Percentiles rank a stretch among this genome's conserved stretches.
Conservation (phyloP, 2,329 filamentous ascomycete genomes). For the Hypoxylon sp. region DNA sequence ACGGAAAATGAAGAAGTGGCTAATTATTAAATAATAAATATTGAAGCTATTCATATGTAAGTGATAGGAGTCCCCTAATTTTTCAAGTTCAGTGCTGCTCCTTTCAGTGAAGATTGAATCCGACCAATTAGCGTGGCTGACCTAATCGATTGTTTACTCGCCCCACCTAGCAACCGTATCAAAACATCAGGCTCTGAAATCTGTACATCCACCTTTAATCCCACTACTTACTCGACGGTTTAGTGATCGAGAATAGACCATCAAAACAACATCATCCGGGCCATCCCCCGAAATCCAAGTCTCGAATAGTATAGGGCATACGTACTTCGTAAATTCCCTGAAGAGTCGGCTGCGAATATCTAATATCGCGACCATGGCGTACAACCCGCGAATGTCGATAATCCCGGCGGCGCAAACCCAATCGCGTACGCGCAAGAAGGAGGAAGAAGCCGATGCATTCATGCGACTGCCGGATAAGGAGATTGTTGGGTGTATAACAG, state of each 20-base stretch:
- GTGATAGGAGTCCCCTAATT: neutral
- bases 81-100: neutral
- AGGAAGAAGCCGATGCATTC: constrained; percentile 71
- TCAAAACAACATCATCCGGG: constrained; percentile 5
- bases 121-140: constrained; percentile 30
- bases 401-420: constrained; percentile 68
- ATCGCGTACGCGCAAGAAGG: constrained; percentile 70
- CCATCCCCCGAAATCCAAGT: constrained; percentile 4
- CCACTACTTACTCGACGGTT: neutral
- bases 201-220: constrained; percentile 5
- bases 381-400: constrained; percentile 74
- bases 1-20: too few species aligned
- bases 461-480: constrained; percentile 78
- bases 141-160: constrained; percentile 39
- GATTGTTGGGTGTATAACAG: constrained; percentile 96
- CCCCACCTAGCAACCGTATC: constrained; percentile 44
- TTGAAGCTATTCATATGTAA: neutral
- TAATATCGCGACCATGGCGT: constrained; percentile 64
- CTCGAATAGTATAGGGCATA: neutral
- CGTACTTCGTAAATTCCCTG: neutral
- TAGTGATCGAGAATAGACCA: constrained; percentile 14
- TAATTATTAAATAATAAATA: too few species aligned
- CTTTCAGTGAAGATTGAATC: too few species aligned
- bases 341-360: constrained; percentile 9
- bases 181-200: constrained; percentile 39